These are phyloP conservation scores for Porcisia hertigi DNA, from an alignment of 208 protist species.

Conservation along the genomic window DNA sequence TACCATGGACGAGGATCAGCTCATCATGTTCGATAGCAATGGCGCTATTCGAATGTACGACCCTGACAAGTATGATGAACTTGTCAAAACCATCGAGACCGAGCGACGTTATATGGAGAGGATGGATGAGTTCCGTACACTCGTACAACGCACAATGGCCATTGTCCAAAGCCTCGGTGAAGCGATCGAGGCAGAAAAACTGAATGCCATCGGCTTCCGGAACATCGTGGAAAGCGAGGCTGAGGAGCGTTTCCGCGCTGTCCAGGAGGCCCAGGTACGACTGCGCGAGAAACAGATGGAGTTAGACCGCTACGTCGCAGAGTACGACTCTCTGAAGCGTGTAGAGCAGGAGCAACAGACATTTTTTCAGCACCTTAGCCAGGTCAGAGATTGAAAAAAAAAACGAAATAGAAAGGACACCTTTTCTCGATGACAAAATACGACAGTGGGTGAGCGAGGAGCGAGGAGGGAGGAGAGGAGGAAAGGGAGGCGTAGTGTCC, in stretches of 20 bases:
- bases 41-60: constrained; percentile 90
- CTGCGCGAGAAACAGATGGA: constrained; percentile 89
- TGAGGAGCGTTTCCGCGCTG: constrained; percentile 73
- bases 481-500: too few species aligned
- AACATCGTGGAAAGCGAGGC: constrained; percentile 90
- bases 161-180: constrained; percentile 78
- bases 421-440: too few species aligned
- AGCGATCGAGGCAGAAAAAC: constrained; percentile 86
- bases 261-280: constrained; percentile 83
- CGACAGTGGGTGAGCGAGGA: too few species aligned
- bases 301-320: constrained; percentile 86
- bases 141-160: constrained; percentile 81
- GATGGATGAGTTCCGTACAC: constrained; percentile 85
- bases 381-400: constrained; percentile 47
- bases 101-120: constrained; percentile 71
- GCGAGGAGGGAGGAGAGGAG: too few species aligned
- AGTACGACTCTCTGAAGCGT: constrained; percentile 85
- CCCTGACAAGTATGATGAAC: constrained; percentile 89
- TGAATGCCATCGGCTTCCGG: constrained; percentile 83
- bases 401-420: too few species aligned
- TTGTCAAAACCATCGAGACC: constrained; percentile 73
- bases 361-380: constrained; percentile 79
- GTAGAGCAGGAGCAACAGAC: constrained; percentile 85
- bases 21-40: constrained; percentile 91
- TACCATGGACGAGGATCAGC: constrained; percentile 80